These are phyloP conservation scores for Selenicereus undatus DNA, from an alignment of 148 eudicot species.

Conservation along the genomic window DNA sequence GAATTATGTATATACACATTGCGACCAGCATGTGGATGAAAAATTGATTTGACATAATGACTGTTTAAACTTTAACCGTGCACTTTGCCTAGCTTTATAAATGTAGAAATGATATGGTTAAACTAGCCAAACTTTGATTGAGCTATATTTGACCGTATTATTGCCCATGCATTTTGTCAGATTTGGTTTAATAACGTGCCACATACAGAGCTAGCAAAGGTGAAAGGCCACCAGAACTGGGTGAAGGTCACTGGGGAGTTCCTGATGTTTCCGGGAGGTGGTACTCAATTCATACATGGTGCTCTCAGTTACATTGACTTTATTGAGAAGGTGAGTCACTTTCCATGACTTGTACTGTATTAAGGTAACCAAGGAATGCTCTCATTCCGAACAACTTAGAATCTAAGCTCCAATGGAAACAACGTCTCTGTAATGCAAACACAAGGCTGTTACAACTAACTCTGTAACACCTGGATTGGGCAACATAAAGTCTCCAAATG, in stretches of 20 bases:
- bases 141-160: neutral
- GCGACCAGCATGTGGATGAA: neutral
- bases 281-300: constrained; percentile 81
- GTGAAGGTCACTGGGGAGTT: constrained; percentile 65
- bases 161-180: constrained; percentile 32
- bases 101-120: no score
- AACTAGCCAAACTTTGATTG: neutral
- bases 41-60: neutral
- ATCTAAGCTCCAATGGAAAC: no score
- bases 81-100: neutral
- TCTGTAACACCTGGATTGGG: no score
- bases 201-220: constrained; percentile 59
- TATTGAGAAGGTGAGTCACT: constrained; percentile 46
- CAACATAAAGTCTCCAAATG: no score
- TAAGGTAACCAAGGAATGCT: neutral
- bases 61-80: neutral
- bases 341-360: neutral
- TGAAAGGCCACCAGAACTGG: constrained; percentile 88
- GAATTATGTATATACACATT: no score
- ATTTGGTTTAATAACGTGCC: constrained; percentile 88
- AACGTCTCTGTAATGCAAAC: no score
- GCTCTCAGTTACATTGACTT: constrained; percentile 80
- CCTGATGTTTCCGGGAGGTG: constrained; percentile 80
- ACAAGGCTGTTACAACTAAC: no score
- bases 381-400: neutral